Base-by-base conservation (phyloP, 2,329 filamentous ascomycete genomes). In the Monilinia laxa region DNA sequence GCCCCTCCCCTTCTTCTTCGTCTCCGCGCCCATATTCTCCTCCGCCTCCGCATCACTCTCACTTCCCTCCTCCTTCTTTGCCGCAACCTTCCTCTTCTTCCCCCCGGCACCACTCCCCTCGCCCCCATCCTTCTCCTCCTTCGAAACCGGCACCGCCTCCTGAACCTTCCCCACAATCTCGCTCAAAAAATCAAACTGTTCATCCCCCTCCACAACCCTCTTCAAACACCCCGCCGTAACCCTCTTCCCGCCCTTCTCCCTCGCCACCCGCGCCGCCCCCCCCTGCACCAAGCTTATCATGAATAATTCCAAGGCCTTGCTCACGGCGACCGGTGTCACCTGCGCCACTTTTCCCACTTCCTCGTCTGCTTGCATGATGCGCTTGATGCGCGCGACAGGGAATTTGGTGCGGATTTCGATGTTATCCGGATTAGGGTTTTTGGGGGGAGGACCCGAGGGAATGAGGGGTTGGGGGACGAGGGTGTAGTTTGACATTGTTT, bases 361-460 rank as follows among this genome's bases (percentile, higher is more conserved):
- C 76, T 99, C 95, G 76, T 99, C 95, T 14, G 94, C 94, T 80
- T 99, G 95, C 95, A 99, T 98, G 75, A 99, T 98, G 62, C 95
- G 88, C 83, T 99, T 99, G 82, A 99, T 99, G 69, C 95, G 86
- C 18, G 95, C 95, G 42, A 96, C 96, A 1, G 95, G 95, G 75
- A 99, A 99, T 75, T 97, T 97, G 45, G 94, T 98, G 79, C 87
- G 91, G 73, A 99, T 92, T 54, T 92, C 78, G 80, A 97, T 80
- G 78, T 74, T 74, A 64, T 67, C 69, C 4, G 74, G 74, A 62
- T 76, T 75, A 14, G 75, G 74, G 51, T 75, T 85, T 77, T 80
- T 87, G 73, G 86, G 79, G 54, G 78, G 76, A 40, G 78, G 76
- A 55, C 62, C 5, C 12, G 47, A 31, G 40, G 51, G 23, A 16